Conservation (phyloP, 768 basidiomycete genomes). For the Roridomyces roridus region DNA sequence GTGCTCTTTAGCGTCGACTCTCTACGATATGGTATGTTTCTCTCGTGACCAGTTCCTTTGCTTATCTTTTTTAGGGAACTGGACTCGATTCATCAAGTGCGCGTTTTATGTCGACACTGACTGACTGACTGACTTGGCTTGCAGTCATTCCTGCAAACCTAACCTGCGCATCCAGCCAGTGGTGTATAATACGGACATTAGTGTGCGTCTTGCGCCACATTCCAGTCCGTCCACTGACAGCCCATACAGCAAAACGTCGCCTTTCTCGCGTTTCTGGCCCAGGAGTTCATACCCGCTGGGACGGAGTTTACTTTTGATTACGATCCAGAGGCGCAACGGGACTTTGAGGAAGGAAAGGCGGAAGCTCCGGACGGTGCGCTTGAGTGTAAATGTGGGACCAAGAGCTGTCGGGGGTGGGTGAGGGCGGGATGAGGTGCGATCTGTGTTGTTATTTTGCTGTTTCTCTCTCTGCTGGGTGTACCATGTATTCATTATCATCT, state of each 20-base stretch:
- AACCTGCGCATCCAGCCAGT: slow-evolving; percentile 23
- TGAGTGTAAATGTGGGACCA: neutral
- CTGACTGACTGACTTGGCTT: neutral
- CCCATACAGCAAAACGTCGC: slow-evolving; percentile 22
- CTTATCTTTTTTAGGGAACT: slow-evolving; percentile 27
- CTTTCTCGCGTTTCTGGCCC: slow-evolving; percentile 31
- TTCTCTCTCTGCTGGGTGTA: too few species aligned
- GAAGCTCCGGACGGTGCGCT: neutral
- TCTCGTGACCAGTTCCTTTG: neutral
- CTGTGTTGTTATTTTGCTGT: too few species aligned
- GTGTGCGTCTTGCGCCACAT: neutral
- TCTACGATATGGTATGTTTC: slow-evolving; percentile 8
- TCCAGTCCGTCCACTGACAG: too few species aligned
- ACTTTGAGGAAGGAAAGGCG: neutral
- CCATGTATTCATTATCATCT: too few species aligned
- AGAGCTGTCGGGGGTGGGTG: neutral
- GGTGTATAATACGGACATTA: slow-evolving; percentile 18
- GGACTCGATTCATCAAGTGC: slow-evolving; percentile 36
- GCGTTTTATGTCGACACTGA: neutral
- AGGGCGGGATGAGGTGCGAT: neutral
- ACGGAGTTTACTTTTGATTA: slow-evolving; percentile 33
- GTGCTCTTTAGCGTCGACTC: slow-evolving; percentile 17
- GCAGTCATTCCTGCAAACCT: slow-evolving; percentile 33
- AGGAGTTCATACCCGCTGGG: slow-evolving; percentile 19
- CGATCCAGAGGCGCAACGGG: slow-evolving; percentile 14